phyloP scores from a whole-genome alignment of 495 filamentous ascomycete species.

The Talaromyces stipitatus region DNA sequence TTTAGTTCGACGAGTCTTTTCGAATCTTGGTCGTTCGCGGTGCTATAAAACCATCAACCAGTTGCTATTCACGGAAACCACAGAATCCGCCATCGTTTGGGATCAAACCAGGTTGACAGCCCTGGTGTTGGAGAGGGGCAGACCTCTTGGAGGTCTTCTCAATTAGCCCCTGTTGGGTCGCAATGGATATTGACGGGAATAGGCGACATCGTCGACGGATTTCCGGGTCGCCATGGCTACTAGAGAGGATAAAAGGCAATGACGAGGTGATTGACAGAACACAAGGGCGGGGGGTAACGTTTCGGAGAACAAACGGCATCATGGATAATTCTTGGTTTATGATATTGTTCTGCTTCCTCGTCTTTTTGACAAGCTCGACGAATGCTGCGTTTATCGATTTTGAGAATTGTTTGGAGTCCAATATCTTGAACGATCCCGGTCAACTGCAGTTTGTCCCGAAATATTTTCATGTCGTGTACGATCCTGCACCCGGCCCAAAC shows the following conservation, averaged over 20 bases:
- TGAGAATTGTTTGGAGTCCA: slow-evolving; percentile 69
- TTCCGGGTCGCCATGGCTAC: neutral
- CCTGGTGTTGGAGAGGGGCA: slow-evolving; percentile 6
- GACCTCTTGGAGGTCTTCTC: slow-evolving; percentile 4
- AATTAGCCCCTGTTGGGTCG: neutral
- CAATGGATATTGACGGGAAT: neutral
- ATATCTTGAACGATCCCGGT: slow-evolving; percentile 39
- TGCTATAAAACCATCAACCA: neutral
- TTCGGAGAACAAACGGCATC: slow-evolving; percentile 8
- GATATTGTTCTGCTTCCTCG: slow-evolving; percentile 18
- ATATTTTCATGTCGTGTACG: slow-evolving; percentile 64
- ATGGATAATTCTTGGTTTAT: slow-evolving; percentile 10
- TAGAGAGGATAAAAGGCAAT: neutral
- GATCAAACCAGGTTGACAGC: neutral
- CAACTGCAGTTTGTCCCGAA: slow-evolving; percentile 77
- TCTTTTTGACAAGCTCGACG: slow-evolving; percentile 16
- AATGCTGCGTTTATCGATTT: slow-evolving; percentile 62
- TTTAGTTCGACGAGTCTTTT: neutral
- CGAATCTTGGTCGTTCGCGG: neutral
- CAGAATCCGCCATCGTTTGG: neutral
- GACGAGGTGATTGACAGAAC: neutral
- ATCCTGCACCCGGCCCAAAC: slow-evolving; percentile 50
- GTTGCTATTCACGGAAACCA: neutral
- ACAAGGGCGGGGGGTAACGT: slow-evolving; percentile 3
- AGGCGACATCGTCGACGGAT: neutral